Evolutionary conservation across 2,329 filamentous ascomycete genomes (phyloP), one percentile per base, ranked within the genome.

Genomic region (Chaetothyriales sp.): DNA sequence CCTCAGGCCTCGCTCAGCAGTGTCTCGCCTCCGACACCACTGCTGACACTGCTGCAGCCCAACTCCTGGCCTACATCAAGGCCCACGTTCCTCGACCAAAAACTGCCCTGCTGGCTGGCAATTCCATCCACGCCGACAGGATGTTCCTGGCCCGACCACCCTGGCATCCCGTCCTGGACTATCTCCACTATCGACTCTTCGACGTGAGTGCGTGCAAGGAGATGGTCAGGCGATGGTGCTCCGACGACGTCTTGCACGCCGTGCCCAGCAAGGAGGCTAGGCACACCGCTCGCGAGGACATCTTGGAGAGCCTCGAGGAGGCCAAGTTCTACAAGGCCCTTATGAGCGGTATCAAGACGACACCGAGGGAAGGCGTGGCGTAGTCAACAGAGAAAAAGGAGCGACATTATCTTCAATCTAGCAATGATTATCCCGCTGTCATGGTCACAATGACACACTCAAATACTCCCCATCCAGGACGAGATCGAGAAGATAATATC

Each of bases 121-220:
- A 95, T 69, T 92, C 84, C 52, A 86, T 98, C 22, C 90, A 98
- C 65, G 87, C 85, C 2, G 92, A 98, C 68, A 81, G 81, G 61
- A 80, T 80, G 1, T 98, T 98, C 65, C 73, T 98, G 54, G 74
- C 80, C 4, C 78, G 79, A 56, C 75, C 75, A 52, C 89, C 89
- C 0, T 98, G 90, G 68, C 77, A 74, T 43, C 72, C 75, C 54
- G 81, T 95, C 1, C 70, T 86, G 47, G 78, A 85, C 52, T 80
- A 92, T 67, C 72, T 98, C 59, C 86, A 94, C 68, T 89, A 98
- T 69, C 80, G 92, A 15, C 85, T 98, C 57, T 71, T 97, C 47
- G 92, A 98, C 66, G 88, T 97, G 51, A 95, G 89, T 67, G 78
- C 82, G 46, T 79, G 97, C 63, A 97, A 97, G 70, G 92, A 98